Base-by-base conservation (phyloP, 2,329 filamentous ascomycete genomes). In the Ceratocystis smalleyi region DNA sequence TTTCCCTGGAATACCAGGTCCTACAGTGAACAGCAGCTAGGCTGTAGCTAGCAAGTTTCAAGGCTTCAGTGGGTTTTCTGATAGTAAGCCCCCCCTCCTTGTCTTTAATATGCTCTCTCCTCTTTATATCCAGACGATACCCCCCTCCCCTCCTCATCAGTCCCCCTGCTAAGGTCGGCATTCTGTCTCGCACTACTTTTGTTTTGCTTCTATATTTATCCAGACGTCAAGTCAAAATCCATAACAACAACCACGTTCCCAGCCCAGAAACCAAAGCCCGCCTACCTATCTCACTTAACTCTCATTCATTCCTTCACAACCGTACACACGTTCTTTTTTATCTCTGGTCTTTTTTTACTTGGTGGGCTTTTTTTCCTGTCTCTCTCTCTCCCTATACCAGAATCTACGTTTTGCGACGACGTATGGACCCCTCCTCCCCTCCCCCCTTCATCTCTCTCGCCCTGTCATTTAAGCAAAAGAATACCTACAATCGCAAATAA, bases 161-260 rank as follows among this genome's bases (percentile, higher is more conserved):
- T 15, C 35, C 35, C 47, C 47, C 47, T 51, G 47, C 47, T 24
- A 35, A 32, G 22, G 24, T 57, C 54, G 54, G 54, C 54, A 57
- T 35, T 30, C 35, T 40, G 35, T 57, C 54, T 57, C 54, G 54
- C 24, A 35, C 54, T 35, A 57, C 30, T 17, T 40, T 57, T 57
- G 54, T 57, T 57, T 30, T 35, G 54, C 54, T 57, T 57, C 54
- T 57, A 57, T 32, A 57, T 57, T 57, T 57, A 57, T 57, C 54
- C 54, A 32, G 54, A 57, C 54, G 54, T 57, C 54, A 57, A 57
- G 32, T 57, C 54, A 35, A 57, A 57, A 57, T 57, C 54, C 17
- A 57, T 35, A 57, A 35, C 27, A 57, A 35, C 54, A 35, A n/a
- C 54, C 24, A 35, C 15, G 30, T 57, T 57, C 54, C 54, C 54